Base-by-base conservation (phyloP, 441 rosid genomes). In the Lagerstroemia fauriei region DNA sequence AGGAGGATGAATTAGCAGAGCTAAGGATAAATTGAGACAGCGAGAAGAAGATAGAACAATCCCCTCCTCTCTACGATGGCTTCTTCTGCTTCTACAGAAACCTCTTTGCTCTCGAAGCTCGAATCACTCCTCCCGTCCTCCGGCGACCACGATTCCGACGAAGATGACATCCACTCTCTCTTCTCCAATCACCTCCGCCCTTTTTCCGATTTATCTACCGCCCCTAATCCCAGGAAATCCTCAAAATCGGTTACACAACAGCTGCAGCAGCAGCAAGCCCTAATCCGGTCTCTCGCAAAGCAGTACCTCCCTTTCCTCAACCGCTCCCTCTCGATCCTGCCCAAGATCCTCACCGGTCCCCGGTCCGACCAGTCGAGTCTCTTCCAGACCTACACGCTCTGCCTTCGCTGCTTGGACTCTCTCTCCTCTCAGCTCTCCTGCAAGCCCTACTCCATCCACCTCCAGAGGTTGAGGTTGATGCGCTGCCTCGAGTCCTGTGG, bases 381-480 rank as follows among this genome's bases (percentile, higher is more conserved):
- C 34, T 89, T 93, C 65, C 85, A 88, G 41, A 81, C 87, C 3
- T 95, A 90, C 72, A 73, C 84, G 25, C 88, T 94, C 12, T 95
- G 98, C 83, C 81, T 96, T 85, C 88, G 90, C 78, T 94, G 98
- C 80, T 79, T 95, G 73, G 97, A 93, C 0, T 73, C 84, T 34
- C 81, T 95, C 22, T 85, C 97, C 32, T 87, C 97, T n/a, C 94
- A 94, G 91, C 84, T 96, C 77, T 84, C 92, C 7, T 87, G 98
- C 66, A 91, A 92, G 88, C 91, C 91, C 50, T 90, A 89, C 81
- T 76, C 88, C 13, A 83, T 92, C 34, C 91, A 91, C 74, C 20
- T 84, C 63, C 97, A 94, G 90, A 77, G 96, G 81, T 17, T 88
- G 46, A 84, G 94, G 32, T 73, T 95, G 82, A 16, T 93, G 56